These are phyloP conservation scores for Diaporthe destruens DNA, from an alignment of 2,329 filamentous ascomycete species.

Conservation along the genomic window DNA sequence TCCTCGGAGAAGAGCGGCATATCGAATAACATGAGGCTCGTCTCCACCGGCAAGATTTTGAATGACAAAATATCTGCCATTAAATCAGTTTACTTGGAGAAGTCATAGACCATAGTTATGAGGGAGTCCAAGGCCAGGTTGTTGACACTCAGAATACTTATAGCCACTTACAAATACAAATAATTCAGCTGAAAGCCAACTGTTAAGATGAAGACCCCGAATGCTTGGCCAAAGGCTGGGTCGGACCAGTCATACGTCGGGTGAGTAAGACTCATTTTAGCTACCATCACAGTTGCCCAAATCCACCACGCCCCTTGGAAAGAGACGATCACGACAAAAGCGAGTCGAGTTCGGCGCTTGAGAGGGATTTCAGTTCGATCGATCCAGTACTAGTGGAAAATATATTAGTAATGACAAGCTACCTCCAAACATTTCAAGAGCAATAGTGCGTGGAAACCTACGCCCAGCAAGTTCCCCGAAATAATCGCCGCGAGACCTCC, in stretches of 20 bases:
- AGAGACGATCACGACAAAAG: conserved; percentile 66
- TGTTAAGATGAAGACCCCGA: conserved; percentile 75
- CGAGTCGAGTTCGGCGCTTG: conserved; percentile 64
- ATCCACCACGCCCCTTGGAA: conserved; percentile 79
- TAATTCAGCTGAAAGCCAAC: conserved; percentile 81
- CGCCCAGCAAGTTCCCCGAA: conserved; percentile 74
- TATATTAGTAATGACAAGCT: conserved; percentile 41
- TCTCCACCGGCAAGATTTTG: conserved; percentile 69
- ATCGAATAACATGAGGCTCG: conserved; percentile 75
- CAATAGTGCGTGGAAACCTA: conserved; percentile 50
- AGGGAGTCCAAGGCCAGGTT: not conserved
- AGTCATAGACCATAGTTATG: not conserved
- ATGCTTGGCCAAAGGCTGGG: conserved; percentile 73
- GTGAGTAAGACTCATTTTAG: conserved; percentile 66
- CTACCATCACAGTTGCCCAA: conserved; percentile 76
- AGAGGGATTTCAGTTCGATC: conserved; percentile 69
- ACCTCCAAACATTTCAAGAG: conserved; percentile 2
- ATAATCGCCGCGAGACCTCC: conserved; percentile 76
- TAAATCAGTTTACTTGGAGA: not conserved
- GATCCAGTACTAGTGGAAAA: conserved; percentile 60
- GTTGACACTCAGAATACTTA: not conserved
- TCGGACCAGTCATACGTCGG: conserved; percentile 77
- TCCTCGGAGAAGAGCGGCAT: conserved; percentile 75
- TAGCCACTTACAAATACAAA: conserved; percentile 69
- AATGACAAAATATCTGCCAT: conserved; percentile 74